phyloP scores from a whole-genome alignment of 108 stramenopile species.

The Aurantiochytrium sp. region DNA sequence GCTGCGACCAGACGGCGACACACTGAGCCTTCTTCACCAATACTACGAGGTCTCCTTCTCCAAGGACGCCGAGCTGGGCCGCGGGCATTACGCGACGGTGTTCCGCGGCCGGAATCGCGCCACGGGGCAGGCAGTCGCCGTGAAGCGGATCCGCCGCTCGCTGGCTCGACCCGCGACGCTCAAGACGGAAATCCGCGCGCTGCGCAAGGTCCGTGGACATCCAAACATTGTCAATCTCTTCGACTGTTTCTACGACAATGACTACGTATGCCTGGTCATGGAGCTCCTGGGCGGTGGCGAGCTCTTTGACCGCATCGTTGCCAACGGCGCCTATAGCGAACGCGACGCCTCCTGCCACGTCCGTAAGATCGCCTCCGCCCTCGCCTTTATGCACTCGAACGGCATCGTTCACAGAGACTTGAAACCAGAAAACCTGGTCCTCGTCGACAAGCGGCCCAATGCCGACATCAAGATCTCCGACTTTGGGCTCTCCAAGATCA shows the following conservation, averaged over 20 bases:
- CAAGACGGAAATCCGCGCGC: conserved; percentile 26
- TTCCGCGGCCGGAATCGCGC: background rate
- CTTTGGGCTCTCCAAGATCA: conserved; percentile 62
- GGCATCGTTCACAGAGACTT: conserved; percentile 78
- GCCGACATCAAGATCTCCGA: conserved; percentile 63
- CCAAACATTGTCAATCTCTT: conserved; percentile 68
- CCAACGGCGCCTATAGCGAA: conserved; percentile 47
- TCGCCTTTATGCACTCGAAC: conserved; percentile 68
- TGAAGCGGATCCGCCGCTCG: conserved; percentile 13
- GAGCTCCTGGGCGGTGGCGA: conserved; percentile 69
- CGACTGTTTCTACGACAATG: conserved; percentile 63
- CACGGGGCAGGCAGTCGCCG: conserved; percentile 11
- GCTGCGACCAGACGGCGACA: background rate
- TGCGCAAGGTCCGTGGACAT: conserved; percentile 48
- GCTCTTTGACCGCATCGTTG: conserved; percentile 61
- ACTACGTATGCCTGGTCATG: conserved; percentile 67
- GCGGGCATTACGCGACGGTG: conserved; percentile 8
- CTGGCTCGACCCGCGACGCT: conserved; percentile 9
- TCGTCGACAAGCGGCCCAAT: conserved; percentile 30
- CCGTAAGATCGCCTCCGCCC: conserved; percentile 60
- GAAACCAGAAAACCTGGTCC: conserved; percentile 73
- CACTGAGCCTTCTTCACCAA: background rate
- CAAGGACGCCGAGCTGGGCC: conserved; percentile 22
- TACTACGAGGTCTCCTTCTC: background rate
- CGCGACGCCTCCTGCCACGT: conserved; percentile 57